Evolutionary conservation across 441 rosid genomes (phyloP), one percentile per base, ranked within the genome.

Genomic region (Erysimum cheiri): DNA sequence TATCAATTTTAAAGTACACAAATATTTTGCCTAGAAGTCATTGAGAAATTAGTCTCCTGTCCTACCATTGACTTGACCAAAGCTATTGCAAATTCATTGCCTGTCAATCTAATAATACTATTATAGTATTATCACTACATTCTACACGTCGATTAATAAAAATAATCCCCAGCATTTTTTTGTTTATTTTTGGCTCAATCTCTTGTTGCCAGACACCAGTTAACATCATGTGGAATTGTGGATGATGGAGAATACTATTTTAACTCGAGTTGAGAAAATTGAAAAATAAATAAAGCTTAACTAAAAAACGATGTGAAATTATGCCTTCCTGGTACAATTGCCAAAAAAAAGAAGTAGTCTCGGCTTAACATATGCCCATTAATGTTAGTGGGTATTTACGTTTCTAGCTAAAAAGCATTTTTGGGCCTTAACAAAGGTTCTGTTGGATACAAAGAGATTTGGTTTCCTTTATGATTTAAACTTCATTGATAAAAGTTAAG

Each of bases 31-130:
- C 4, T 32, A 5, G 3, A 43, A 56, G 35, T 32, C 63, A 67
- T 40, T 55, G 26, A 56, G 56, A 44, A 44, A 54, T 33, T 56
- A 33, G 64, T 68, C 62, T 19, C 9, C 0, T 41, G 44, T 41
- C 31, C 31, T 26, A 53, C 48, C 50, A 71, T 62, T 71, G 75
- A 44, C 69, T 33, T 62, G 69, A 53, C 63, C 69, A 33, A 62
- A 52, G 37, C 37, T 22, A 41, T 41, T 33, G 43, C 44, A 19
- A 60, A 52, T 63, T 3, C 3, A 41, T 50, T 62, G 56, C 46
- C 36, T 10, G 19, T 40, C 68, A 41, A 4, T 19, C 33, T 6
- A 19, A 50, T 60, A 29, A 1, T 22, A 22, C 24, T 11, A 69
- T 17, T 13, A 29, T 13, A 19, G 22, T 19, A 19, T 19, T 12